A percentile compares a stretch with the other conserved stretches of the same genome.
Conservation (phyloP, 2,329 filamentous ascomycete genomes). For the Xylaria sp. region DNA sequence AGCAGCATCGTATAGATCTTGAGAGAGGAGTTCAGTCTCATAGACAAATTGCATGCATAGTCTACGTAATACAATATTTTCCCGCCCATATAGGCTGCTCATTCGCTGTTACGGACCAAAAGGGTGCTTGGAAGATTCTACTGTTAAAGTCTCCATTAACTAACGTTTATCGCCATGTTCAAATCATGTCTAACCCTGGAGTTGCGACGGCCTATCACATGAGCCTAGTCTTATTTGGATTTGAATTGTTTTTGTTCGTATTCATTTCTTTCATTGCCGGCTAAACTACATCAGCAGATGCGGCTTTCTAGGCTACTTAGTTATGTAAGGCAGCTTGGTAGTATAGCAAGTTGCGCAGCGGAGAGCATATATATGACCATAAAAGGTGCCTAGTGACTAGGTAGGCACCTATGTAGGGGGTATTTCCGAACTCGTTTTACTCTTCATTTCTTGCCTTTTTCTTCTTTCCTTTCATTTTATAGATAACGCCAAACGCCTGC, state of each 20-base stretch:
- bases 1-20: conserved; percentile 12
- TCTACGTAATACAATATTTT: conserved; percentile 11
- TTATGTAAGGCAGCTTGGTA: not conserved
- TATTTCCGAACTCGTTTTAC: conserved; percentile 40
- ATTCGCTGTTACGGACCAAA: not conserved
- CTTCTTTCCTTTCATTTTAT: conserved; percentile 5
- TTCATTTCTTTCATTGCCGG: not conserved
- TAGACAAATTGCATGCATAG: conserved; percentile 25
- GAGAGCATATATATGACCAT: not conserved
- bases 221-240: not conserved
- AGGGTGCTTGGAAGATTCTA: too few species aligned
- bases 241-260: not conserved
- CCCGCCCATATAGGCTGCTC: not conserved
- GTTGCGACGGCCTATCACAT: not conserved
- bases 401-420: conserved; percentile 25
- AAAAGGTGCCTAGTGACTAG: not conserved
- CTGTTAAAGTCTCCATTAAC: too few species aligned
- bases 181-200: too few species aligned
- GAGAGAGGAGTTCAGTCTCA: conserved; percentile 10
- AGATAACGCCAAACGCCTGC: conserved; percentile 28
- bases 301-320: not conserved
- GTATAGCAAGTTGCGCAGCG: not conserved
- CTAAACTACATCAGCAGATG: not conserved
- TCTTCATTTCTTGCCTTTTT: not conserved
- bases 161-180: too few species aligned